These are phyloP conservation scores for Colletotrichum spaethianum DNA, from an alignment of 2,329 filamentous ascomycete genomes.

Conservation along the genomic window DNA sequence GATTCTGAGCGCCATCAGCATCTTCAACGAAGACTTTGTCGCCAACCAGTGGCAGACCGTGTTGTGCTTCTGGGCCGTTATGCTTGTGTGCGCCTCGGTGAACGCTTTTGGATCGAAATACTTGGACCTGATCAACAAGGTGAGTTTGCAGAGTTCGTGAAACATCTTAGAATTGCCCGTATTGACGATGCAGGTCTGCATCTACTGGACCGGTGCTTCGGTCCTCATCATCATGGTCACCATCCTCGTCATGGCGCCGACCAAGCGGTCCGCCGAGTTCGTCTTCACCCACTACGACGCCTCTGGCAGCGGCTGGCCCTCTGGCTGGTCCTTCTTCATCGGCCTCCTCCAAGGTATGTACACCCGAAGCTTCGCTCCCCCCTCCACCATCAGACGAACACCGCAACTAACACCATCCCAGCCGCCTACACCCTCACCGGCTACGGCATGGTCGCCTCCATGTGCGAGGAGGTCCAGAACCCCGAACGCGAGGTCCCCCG, in stretches of 20 bases:
- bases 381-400: not conserved
- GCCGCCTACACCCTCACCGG: conserved; percentile 74
- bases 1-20: conserved; percentile 72
- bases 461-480: conserved; percentile 81
- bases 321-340: conserved; percentile 81
- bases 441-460: conserved; percentile 79
- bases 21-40: conserved; percentile 79
- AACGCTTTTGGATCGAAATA: conserved; percentile 74
- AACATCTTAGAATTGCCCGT: too few relatives aligned
- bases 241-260: conserved; percentile 72
- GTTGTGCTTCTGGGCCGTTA: conserved; percentile 80
- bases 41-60: conserved; percentile 79
- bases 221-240: conserved; percentile 67
- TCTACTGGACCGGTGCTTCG: conserved; percentile 78
- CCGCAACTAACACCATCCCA: conserved; percentile 21
- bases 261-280: conserved; percentile 71
- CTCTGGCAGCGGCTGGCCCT: conserved; percentile 74
- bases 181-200: conserved; percentile 63
- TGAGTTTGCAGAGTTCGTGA: not conserved
- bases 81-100: conserved; percentile 73
- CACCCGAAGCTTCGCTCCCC: not conserved
- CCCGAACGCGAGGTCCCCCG: conserved; percentile 79
- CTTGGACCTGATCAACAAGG: conserved; percentile 78
- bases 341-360: conserved; percentile 70
- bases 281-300: conserved; percentile 80